Base-by-base conservation (phyloP, 148 eudicot genomes). In the Silene latifolia region DNA sequence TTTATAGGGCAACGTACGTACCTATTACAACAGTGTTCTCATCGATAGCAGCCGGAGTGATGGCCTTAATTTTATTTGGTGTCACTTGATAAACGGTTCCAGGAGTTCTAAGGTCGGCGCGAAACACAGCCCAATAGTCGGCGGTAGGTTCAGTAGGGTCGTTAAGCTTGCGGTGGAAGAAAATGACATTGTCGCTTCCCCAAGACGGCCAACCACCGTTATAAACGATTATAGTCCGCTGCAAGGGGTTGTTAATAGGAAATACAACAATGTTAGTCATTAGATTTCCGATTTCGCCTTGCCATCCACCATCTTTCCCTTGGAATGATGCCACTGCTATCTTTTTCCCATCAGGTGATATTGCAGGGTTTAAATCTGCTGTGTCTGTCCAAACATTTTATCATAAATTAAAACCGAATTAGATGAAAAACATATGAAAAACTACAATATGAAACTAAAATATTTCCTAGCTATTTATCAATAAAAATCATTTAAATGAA, bases 141-240 rank as follows among this genome's bases (percentile, higher is more conserved):
- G 20, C 68, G 4, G 44, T 6, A 5, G 68, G 4, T 21, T 64
- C 20, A 10, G n/a, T n/a, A n/a, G n/a, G n/a, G n/a, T 64, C 57
- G n/a, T n/a, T n/a, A 5, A 64, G 27, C 29, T 65, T 72, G 1
- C 73, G 73, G 19, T 78, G 81, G 59, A 73, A 78, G 63, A 51
- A 78, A 0, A 78, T 1, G 62, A 73, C 61, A 23, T 73, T 47
- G 1, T 78, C 48, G 18, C 73, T 73, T 32, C 75, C 80, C 74
- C 74, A 77, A 0, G 80, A 62, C 1, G 80, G 80, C 80, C 80
- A 77, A 69, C 80, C 80, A 63, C 80, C 80, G n/a, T 72, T 60
- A 2, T 53, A 7, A 2, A 72, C 27, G 21, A 77, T 48, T 53
- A 71, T 25, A 6, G 6, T 63, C 8, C 80, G 75, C 15, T 51